Percentiles rank a stretch among this genome's conserved stretches.
These are phyloP conservation scores for Fusarium sp. DNA, from an alignment of 2,329 filamentous ascomycete species.

Conservation along the genomic window DNA sequence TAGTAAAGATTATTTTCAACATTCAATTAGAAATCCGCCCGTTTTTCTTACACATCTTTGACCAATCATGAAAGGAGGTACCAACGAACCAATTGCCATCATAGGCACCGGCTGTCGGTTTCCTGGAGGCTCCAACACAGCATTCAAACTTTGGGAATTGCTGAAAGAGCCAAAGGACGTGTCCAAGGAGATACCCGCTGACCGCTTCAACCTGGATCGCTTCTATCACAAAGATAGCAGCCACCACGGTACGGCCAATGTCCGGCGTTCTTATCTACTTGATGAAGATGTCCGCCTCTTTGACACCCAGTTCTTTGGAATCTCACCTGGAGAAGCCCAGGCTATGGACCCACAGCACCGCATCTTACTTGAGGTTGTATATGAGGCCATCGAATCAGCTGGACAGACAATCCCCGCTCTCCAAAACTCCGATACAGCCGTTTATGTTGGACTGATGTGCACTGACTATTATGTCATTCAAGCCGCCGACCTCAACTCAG, in stretches of 20 bases:
- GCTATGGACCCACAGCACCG: slow-evolving; percentile 26
- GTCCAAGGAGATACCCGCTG: not conserved
- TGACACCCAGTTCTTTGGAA: slow-evolving; percentile 21
- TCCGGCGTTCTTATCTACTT: slow-evolving; percentile 10
- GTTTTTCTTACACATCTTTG: too few species aligned
- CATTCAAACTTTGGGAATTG: slow-evolving; percentile 25
- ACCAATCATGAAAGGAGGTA: too few species aligned
- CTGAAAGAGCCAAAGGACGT: slow-evolving; percentile 3
- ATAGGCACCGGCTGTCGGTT: slow-evolving; percentile 22
- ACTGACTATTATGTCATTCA: not conserved
- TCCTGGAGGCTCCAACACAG: slow-evolving; percentile 11
- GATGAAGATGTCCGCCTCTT: slow-evolving; percentile 16
- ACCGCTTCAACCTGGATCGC: slow-evolving; percentile 1
- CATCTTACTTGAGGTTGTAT: slow-evolving; percentile 14
- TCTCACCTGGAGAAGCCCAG: slow-evolving; percentile 6
- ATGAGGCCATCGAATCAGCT: slow-evolving; percentile 12
- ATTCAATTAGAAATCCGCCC: too few species aligned
- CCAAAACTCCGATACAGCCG: slow-evolving; percentile 20
- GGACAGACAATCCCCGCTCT: slow-evolving; percentile 4
- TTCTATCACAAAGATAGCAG: slow-evolving; percentile 11
- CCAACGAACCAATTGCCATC: slow-evolving; percentile 26
- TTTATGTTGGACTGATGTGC: slow-evolving; percentile 12
- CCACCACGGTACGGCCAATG: slow-evolving; percentile 4
- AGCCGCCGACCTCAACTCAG: not conserved
- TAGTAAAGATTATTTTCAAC: too few species aligned